phyloP scores from a whole-genome alignment of 768 basidiomycete genomes.

The Amanita pallidorosea region DNA sequence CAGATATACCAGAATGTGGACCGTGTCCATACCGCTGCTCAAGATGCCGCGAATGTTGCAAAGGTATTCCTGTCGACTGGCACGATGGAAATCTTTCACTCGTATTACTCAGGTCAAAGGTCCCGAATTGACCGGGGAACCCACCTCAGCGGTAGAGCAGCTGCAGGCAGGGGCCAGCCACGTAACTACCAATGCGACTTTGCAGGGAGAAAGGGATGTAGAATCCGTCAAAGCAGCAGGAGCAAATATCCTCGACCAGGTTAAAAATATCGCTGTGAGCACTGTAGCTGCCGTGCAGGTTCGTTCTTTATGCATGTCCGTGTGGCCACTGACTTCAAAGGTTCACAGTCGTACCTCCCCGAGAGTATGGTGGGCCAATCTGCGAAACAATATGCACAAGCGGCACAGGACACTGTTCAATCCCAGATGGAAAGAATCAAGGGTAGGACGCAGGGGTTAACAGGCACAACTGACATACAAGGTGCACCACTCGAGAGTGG shows the following conservation, averaged over 20 bases:
- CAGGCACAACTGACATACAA: slow-evolving; percentile 12
- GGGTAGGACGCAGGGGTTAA: slow-evolving; percentile 19
- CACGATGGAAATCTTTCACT: slow-evolving; percentile 5
- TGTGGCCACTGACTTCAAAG: neutral
- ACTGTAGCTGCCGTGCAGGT: slow-evolving; percentile 38
- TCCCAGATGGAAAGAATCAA: slow-evolving; percentile 30
- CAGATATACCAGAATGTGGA: slow-evolving; percentile 32
- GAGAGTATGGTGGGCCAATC: slow-evolving; percentile 2
- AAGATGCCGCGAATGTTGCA: slow-evolving; percentile 41
- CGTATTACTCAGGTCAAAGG: slow-evolving; percentile 21
- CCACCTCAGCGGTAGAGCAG: slow-evolving; percentile 22
- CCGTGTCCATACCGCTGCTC: slow-evolving; percentile 27
- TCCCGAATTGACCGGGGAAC: slow-evolving; percentile 14
- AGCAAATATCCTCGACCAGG: slow-evolving; percentile 43
- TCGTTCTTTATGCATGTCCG: slow-evolving; percentile 6
- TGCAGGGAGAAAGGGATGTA: slow-evolving; percentile 43
- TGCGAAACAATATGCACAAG: slow-evolving; percentile 11
- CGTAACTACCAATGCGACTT: slow-evolving; percentile 38
- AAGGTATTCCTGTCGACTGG: slow-evolving; percentile 22
- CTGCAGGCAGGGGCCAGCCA: slow-evolving; percentile 20
- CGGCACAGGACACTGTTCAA: slow-evolving; percentile 23
- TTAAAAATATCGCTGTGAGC: slow-evolving; percentile 32
- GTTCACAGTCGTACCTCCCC: slow-evolving; percentile 12
- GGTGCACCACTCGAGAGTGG: neutral
- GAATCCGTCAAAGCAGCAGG: slow-evolving; percentile 33